Conservation (phyloP, 495 filamentous ascomycete species). For the Aspergillus saccharolyticus region DNA sequence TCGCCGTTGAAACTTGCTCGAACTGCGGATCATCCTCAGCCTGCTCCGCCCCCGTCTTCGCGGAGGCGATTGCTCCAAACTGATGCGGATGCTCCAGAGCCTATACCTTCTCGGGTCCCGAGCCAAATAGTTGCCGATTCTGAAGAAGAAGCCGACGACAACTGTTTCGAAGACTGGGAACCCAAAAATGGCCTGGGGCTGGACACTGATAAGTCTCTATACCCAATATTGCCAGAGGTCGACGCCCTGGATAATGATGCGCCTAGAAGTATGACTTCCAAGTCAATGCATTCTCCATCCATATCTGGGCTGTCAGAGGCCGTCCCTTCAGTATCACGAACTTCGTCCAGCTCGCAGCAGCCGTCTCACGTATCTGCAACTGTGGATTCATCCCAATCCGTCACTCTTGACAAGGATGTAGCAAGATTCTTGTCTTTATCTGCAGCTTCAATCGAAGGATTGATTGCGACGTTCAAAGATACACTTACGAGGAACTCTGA, state of each 20-base stretch:
- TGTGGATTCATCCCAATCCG: constrained; percentile 18
- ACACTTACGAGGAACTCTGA: constrained; percentile 34
- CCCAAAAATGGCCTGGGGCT: constrained; percentile 16
- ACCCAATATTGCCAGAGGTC: constrained; percentile 28
- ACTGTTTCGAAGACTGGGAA: constrained; percentile 21
- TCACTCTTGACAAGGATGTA: constrained; percentile 19
- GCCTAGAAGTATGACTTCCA: neutral
- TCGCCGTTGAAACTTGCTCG: constrained; percentile 12
- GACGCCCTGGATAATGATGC: constrained; percentile 2
- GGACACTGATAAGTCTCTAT: constrained; percentile 22
- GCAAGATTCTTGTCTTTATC: constrained; percentile 29
- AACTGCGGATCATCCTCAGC: neutral
- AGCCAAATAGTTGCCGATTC: constrained; percentile 39
- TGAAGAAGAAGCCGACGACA: constrained; percentile 36
- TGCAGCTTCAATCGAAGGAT: constrained; percentile 15
- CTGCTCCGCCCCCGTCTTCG: neutral
- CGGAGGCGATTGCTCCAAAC: neutral
- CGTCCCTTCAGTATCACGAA: constrained; percentile 6
- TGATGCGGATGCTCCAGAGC: neutral
- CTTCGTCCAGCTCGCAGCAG: constrained; percentile 3
- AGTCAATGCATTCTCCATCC: neutral
- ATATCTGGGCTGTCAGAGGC: constrained; percentile 1
- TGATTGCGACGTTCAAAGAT: constrained; percentile 22
- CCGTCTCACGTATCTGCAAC: constrained; percentile 17
- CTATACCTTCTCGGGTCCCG: neutral